Evolutionary conservation across 768 basidiomycete species (phyloP), one percentile per base, ranked within the genome.

Genomic region (Guyanaporus albipodus): DNA sequence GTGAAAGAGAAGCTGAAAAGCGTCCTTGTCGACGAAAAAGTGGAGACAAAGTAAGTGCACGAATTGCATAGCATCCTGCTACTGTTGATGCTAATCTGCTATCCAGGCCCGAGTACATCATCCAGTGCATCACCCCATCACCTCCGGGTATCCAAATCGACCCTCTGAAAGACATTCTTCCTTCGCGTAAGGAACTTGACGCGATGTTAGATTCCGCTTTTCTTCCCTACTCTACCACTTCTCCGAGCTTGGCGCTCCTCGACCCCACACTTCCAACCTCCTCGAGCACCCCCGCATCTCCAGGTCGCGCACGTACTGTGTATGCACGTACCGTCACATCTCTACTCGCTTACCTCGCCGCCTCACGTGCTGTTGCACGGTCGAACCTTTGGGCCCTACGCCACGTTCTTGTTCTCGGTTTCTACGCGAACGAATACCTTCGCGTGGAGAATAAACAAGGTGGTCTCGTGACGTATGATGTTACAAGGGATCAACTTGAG

Each of bases 321-420:
- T 91, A 91, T 59, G 80, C 83, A 2, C 80, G 92, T 15, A 68
- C 74, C 5, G 73, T 81, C 11, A 63, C 66, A 28, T 82, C 80
- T 0, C 63, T 89, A 5, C 63, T 90, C 3, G 68, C 75, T 1
- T 61, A 79, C 22, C 70, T 90, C 46, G 54, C 69, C 5, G 69
- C 76, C 6, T 79, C 90, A 53, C 80, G 89, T 29, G 69, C 76
- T n/a, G 52, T 76, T 2, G 80, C 84, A 4, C 77, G 72, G 40
- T 67, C 69, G 14, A 76, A 86, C 42, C 55, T 80, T 0, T 87
- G 85, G 83, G 74, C 78, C 0, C 61, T 97, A 5, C 77, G 79
- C 8, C 87, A 91, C 59, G 69, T 91, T 44, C 65, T 88, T 8
- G 74, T 78, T 0, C 70, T 91, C 19, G 70, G 73, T 1, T 60